These are phyloP conservation scores for Bidens hawaiensis DNA, from an alignment of 140 eudicot species.

Conservation along the genomic window DNA sequence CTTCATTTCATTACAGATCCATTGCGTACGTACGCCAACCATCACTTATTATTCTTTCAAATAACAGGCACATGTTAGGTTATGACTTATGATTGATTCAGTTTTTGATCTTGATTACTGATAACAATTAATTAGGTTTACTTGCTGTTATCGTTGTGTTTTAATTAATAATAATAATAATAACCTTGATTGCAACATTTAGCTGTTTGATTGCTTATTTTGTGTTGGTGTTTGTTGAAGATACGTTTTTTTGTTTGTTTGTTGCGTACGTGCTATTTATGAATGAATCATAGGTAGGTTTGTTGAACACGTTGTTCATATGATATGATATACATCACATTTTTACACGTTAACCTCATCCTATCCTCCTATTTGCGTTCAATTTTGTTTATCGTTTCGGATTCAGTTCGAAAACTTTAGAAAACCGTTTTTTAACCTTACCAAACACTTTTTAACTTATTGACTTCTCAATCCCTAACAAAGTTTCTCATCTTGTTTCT, in stretches of 20 bases:
- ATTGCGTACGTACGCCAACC: too few species aligned
- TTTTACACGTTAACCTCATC: not conserved
- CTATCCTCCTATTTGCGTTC: too few species aligned
- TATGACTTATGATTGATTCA: not conserved
- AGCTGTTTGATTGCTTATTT: not conserved
- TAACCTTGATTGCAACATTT: slow-evolving; percentile 2
- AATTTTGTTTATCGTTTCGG: too few species aligned
- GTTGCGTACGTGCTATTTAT: slow-evolving; percentile 17
- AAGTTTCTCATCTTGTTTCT: slow-evolving; percentile 7
- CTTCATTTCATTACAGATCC: too few species aligned
- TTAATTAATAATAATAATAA: too few species aligned
- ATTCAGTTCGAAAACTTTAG: too few species aligned
- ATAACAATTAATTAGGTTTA: not conserved
- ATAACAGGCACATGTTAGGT: too few species aligned
- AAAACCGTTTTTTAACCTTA: not conserved
- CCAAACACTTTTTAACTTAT: not conserved
- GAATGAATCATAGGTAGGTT: slow-evolving; percentile 25
- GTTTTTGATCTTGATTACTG: not conserved
- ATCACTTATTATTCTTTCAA: too few species aligned
- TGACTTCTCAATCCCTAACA: not conserved
- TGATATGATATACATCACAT: not conserved
- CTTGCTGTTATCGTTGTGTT: not conserved
- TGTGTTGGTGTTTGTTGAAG: slow-evolving; percentile 19
- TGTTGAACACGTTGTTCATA: slow-evolving; percentile 15
- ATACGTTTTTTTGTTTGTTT: slow-evolving; percentile 14